Percentiles rank a stretch among this genome's conserved stretches.
phyloP scores from a whole-genome alignment of 768 basidiomycete species.

The Lactarius pseudohatsudake region DNA sequence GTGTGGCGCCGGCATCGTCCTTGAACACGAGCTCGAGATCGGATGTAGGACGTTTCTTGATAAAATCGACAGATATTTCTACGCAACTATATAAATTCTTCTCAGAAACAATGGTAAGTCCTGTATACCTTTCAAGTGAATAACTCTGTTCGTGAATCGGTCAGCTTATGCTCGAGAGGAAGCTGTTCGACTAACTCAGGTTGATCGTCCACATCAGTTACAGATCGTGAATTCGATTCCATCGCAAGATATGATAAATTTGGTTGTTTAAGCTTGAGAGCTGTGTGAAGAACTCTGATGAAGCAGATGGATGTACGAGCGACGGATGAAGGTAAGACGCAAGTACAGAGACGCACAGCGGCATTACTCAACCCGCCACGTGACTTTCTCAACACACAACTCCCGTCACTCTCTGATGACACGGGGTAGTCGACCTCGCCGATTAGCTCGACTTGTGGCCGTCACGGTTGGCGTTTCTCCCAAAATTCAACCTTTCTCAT shows the following conservation, averaged over 20 bases:
- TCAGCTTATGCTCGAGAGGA: fast-evolving
- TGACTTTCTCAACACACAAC: too few relatives aligned
- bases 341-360: too few relatives aligned
- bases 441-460: too few relatives aligned
- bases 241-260: not conserved
- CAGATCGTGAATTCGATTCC: not conserved
- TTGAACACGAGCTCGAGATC: not conserved
- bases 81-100: not conserved
- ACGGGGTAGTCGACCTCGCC: too few relatives aligned
- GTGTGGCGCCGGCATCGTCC: not conserved
- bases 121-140: not conserved
- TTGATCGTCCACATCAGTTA: not conserved
- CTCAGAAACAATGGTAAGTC: not conserved
- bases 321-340: too few relatives aligned
- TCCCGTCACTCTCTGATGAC: too few relatives aligned
- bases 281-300: too few relatives aligned
- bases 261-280: too few relatives aligned
- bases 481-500: too few relatives aligned
- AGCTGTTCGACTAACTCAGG: not conserved
- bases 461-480: too few relatives aligned
- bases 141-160: not conserved
- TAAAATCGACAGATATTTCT: not conserved
- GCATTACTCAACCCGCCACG: too few relatives aligned
- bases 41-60: not conserved
- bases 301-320: too few relatives aligned